These are phyloP conservation scores for Xylaria palmicola DNA, from an alignment of 495 filamentous ascomycete genomes.

Conservation along the genomic window DNA sequence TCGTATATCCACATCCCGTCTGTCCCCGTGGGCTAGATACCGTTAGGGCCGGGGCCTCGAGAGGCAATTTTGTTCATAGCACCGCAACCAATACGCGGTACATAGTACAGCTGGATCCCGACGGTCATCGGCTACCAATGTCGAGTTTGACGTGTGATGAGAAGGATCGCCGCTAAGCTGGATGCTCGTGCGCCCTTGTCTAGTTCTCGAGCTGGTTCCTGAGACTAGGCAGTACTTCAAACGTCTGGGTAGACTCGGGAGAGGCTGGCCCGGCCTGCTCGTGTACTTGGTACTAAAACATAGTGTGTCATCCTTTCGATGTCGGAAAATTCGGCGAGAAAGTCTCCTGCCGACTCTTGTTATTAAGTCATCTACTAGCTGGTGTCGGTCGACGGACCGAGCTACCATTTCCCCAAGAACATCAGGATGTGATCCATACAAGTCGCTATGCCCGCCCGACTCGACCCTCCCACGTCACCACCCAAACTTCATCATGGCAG, in stretches of 20 bases:
- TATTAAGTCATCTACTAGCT: neutral
- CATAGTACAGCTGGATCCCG: neutral
- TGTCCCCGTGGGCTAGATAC: neutral
- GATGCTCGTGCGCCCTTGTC: neutral
- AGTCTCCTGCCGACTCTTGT: neutral
- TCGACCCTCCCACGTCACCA: neutral
- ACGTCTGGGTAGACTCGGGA: neutral
- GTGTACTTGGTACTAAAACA: neutral
- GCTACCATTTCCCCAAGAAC: neutral
- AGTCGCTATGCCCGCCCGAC: neutral
- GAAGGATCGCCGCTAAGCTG: constrained; percentile 1
- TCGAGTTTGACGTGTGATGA: neutral
- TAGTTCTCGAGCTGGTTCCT: neutral
- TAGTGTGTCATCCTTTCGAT: neutral
- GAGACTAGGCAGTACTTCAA: neutral
- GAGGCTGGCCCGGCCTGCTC: neutral
- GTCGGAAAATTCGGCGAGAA: neutral
- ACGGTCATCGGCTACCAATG: neutral
- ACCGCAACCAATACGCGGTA: no score
- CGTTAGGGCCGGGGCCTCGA: neutral
- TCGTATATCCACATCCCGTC: neutral
- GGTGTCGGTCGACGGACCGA: neutral
- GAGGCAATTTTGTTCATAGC: neutral
- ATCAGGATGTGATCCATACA: constrained; percentile 5
- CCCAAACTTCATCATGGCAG: neutral